These are phyloP conservation scores for Mimosa bimucronata DNA, from an alignment of 306 rosid species.

Conservation along the genomic window DNA sequence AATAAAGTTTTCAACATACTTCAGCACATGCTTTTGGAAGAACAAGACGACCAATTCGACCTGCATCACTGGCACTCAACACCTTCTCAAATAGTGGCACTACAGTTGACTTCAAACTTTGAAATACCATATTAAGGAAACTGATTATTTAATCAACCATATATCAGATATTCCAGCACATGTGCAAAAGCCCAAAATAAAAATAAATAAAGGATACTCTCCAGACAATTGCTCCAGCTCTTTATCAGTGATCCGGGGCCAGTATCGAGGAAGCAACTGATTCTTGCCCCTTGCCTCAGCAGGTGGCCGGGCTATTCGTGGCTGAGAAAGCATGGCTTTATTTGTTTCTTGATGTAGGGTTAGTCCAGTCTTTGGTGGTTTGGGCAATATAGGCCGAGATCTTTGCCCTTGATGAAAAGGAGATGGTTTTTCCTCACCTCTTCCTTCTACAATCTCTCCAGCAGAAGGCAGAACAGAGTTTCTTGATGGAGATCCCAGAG, in stretches of 20 bases:
- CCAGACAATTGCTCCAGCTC: slow-evolving; percentile 91
- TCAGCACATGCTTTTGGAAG: slow-evolving; percentile 99
- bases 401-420: slow-evolving; percentile 71
- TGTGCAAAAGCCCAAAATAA: slow-evolving; percentile 10
- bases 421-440: slow-evolving; percentile 60
- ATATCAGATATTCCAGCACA: slow-evolving; percentile 12
- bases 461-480: slow-evolving; percentile 54
- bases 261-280: slow-evolving; percentile 96
- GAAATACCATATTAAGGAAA: slow-evolving; percentile 57
- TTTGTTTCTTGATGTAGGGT: slow-evolving; percentile 53
- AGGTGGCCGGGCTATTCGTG: slow-evolving; percentile 92
- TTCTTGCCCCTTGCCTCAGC: slow-evolving; percentile 94
- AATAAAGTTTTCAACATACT: slow-evolving; percentile 53
- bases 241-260: slow-evolving; percentile 98
- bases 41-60: slow-evolving; percentile 98
- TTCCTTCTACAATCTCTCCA: slow-evolving; percentile 59
- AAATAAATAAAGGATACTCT: slow-evolving; percentile 71
- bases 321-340: slow-evolving; percentile 47
- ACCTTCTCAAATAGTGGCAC: slow-evolving; percentile 97
- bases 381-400: slow-evolving; percentile 77
- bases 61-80: slow-evolving; percentile 98
- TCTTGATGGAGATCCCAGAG: slow-evolving; percentile 65
- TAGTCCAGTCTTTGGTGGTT: slow-evolving; percentile 55
- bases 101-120: slow-evolving; percentile 89
- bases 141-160: neutral